Conservation (phyloP, 202 grass and related monocot species). For the Zoysia matrella region DNA sequence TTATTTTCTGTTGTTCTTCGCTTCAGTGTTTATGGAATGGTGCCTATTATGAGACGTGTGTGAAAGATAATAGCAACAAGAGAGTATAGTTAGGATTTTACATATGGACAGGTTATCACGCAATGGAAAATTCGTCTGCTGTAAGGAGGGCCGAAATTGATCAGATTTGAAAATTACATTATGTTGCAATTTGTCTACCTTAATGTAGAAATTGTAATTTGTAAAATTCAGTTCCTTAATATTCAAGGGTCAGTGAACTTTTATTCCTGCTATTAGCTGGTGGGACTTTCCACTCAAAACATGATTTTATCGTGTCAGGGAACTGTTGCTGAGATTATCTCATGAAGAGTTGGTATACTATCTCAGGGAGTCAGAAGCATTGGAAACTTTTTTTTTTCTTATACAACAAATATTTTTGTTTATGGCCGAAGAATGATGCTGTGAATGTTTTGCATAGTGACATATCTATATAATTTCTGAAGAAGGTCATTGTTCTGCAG, state of each 20-base stretch:
- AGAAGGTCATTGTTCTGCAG: constrained; percentile 48
- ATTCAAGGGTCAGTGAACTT: not conserved
- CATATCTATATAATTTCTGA: constrained; percentile 9
- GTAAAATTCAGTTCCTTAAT: not conserved
- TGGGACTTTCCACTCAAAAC: not conserved
- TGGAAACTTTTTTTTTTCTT: not conserved
- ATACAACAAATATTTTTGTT: not conserved
- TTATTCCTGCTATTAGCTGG: not conserved
- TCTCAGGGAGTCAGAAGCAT: not conserved
- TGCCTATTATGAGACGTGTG: not conserved
- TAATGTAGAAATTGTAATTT: not conserved
- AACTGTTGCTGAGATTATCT: not conserved
- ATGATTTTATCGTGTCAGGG: constrained; percentile 18
- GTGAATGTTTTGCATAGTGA: constrained; percentile 17
- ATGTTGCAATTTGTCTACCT: not conserved
- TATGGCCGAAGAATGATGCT: not conserved
- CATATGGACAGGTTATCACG: not conserved
- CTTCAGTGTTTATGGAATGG: not conserved
- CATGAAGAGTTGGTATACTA: not conserved
- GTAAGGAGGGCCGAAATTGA: not conserved
- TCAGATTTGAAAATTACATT: not conserved
- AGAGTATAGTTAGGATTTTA: not conserved
- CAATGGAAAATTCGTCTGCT: constrained; percentile 1
- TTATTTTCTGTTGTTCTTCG: not conserved
- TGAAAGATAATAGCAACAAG: not conserved